phyloP scores from a whole-genome alignment of 352 stramenopile species.

The Pythium sukuiense region DNA sequence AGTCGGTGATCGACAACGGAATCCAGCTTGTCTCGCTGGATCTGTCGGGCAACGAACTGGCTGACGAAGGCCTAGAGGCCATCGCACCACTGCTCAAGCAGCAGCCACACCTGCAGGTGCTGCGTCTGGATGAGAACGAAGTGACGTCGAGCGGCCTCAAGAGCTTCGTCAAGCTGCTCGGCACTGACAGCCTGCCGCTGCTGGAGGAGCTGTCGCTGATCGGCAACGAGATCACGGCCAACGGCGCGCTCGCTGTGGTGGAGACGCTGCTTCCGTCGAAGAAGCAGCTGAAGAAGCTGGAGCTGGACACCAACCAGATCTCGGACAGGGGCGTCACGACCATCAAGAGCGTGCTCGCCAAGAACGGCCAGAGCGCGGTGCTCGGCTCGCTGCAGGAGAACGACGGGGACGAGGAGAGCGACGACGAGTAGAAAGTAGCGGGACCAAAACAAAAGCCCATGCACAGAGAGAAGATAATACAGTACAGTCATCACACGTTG shows the following conservation, averaged over 20 bases:
- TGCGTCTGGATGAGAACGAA: slow-evolving; percentile 84
- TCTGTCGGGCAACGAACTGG: slow-evolving; percentile 89
- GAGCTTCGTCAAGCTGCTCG: slow-evolving; percentile 35
- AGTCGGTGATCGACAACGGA: slow-evolving; percentile 59
- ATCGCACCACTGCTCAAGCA: slow-evolving; percentile 63
- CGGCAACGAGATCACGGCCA: slow-evolving; percentile 80
- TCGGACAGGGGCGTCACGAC: slow-evolving; percentile 57
- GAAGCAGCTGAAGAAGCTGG: slow-evolving; percentile 39
- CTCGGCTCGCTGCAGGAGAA: slow-evolving; percentile 85
- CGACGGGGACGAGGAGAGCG: slow-evolving; percentile 71
- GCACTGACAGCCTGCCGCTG: slow-evolving; percentile 29
- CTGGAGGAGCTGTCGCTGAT: slow-evolving; percentile 60
- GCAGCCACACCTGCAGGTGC: slow-evolving; percentile 49
- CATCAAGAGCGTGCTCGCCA: slow-evolving; percentile 43
- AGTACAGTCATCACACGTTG: not conserved
- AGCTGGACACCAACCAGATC: slow-evolving; percentile 79
- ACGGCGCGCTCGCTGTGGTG: slow-evolving; percentile 59
- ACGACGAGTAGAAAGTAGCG: slow-evolving; percentile 29
- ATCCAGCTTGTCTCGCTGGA: slow-evolving; percentile 81
- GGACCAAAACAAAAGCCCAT: not conserved
- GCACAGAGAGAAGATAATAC: not conserved
- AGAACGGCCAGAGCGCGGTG: slow-evolving; percentile 46
- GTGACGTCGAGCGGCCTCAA: slow-evolving; percentile 60
- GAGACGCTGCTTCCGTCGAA: slow-evolving; percentile 46
- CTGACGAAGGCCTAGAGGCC: slow-evolving; percentile 59